These are phyloP conservation scores for Capsicum rhomboideum DNA, from an alignment of 257 asterid genomes.

Conservation along the genomic window DNA sequence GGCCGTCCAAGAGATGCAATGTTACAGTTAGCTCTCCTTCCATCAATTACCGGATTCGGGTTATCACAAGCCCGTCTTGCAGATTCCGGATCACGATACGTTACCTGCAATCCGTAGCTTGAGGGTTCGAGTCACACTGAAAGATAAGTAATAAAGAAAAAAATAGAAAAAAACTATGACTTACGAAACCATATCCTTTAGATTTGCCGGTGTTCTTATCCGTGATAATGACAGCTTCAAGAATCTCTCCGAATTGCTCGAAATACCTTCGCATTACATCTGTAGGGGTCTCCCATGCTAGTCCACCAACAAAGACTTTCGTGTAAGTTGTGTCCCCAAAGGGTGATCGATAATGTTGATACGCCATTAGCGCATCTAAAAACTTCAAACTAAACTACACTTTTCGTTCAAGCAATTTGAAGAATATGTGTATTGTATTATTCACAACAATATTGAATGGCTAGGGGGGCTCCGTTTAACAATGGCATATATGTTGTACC, in stretches of 20 bases:
- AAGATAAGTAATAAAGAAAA: no score
- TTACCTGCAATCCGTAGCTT: no score
- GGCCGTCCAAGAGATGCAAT: slow-evolving; percentile 93
- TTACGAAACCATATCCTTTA: slow-evolving; percentile 94
- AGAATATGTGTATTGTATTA: not conserved
- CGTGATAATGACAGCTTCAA: slow-evolving; percentile 91
- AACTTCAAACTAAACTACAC: not conserved
- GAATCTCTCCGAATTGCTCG: slow-evolving; percentile 87
- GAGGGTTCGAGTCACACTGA: no score
- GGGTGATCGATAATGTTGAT: slow-evolving; percentile 94
- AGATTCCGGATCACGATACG: slow-evolving; percentile 86
- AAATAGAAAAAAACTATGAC: no score
- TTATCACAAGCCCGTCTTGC: slow-evolving; percentile 72
- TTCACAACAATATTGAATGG: not conserved
- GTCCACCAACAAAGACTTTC: slow-evolving; percentile 92
- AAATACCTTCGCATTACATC: slow-evolving; percentile 76
- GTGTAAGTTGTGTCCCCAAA: slow-evolving; percentile 94
- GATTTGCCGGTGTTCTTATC: slow-evolving; percentile 94
- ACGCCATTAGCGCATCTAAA: slow-evolving; percentile 45
- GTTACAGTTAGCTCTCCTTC: slow-evolving; percentile 90
- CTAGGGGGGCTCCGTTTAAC: not conserved
- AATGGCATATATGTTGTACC: not conserved
- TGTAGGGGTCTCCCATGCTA: slow-evolving; percentile 97
- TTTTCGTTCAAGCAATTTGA: not conserved
- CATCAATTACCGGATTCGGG: slow-evolving; percentile 88